Percentiles rank a stretch among this genome's conserved stretches.
phyloP scores from a whole-genome alignment of 116 monocot species.

The Cymodocea nodosa region DNA sequence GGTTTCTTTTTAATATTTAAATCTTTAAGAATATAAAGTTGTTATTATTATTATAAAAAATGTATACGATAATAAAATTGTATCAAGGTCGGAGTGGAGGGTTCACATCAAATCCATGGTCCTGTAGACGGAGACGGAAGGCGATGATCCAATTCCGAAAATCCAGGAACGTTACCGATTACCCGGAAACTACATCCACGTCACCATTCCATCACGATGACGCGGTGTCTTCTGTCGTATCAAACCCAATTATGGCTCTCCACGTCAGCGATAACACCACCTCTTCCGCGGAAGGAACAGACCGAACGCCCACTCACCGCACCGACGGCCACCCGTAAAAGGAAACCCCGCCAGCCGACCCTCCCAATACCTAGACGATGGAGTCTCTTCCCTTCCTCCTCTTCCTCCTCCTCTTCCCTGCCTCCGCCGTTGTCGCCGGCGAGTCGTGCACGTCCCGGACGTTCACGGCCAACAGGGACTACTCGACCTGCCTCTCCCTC shows the following conservation, averaged over 20 bases:
- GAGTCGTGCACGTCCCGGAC: not conserved
- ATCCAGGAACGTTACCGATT: no score
- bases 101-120: not conserved
- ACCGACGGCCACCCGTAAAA: no score
- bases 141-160: no score
- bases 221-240: not conserved
- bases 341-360: no score
- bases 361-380: not conserved
- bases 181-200: not conserved
- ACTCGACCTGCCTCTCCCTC: not conserved
- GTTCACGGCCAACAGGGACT: not conserved
- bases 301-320: no score
- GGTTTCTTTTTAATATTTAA: no score
- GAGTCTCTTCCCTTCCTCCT: not conserved
- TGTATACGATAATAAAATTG: no score
- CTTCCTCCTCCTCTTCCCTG: slow-evolving; percentile 7
- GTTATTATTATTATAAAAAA: no score
- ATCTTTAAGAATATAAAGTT: not conserved
- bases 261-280: no score
- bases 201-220: not conserved
- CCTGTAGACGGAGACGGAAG: no score
- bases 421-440: not conserved
- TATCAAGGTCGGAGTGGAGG: no score
- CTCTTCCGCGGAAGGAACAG: no score
- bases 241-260: not conserved